These are phyloP conservation scores for Candida easanensis DNA, from an alignment of 805 yeast species.

Conservation along the genomic window DNA sequence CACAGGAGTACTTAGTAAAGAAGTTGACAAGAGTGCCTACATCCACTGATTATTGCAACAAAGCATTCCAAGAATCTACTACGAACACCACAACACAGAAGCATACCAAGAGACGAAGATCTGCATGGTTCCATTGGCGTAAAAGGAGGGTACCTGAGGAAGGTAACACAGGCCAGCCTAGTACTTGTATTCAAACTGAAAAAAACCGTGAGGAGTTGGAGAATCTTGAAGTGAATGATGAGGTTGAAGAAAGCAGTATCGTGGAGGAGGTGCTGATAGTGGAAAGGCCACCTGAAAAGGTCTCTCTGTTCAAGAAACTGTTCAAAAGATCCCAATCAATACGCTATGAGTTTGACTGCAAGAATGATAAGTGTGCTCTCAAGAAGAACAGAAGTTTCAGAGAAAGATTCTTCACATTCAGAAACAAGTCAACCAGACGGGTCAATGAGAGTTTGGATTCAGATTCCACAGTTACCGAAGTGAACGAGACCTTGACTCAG, in stretches of 20 bases:
- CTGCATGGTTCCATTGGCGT: background rate
- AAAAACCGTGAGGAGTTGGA: too few relatives aligned
- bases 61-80: background rate
- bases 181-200: too few relatives aligned
- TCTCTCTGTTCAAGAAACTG: constrained; percentile 6
- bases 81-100: background rate
- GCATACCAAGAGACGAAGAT: background rate
- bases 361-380: constrained; percentile 1
- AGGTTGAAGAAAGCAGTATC: too few relatives aligned
- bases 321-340: constrained; percentile 7
- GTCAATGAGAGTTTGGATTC: background rate
- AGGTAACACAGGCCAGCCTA: too few relatives aligned
- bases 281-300: background rate
- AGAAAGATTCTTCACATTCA: constrained; percentile 9
- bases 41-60: background rate
- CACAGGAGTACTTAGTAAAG: background rate
- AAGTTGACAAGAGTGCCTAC: background rate
- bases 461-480: constrained; percentile 5
- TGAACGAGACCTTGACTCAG: constrained; percentile 26
- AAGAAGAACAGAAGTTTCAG: constrained; percentile 7
- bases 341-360: constrained; percentile 4
- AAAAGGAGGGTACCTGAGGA: too few relatives aligned
- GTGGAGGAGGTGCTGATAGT: background rate
- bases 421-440: background rate
- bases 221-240: too few relatives aligned